Evolutionary conservation across 129 eudicot species (phyloP).

Genomic region (Kitagawia praeruptora): DNA sequence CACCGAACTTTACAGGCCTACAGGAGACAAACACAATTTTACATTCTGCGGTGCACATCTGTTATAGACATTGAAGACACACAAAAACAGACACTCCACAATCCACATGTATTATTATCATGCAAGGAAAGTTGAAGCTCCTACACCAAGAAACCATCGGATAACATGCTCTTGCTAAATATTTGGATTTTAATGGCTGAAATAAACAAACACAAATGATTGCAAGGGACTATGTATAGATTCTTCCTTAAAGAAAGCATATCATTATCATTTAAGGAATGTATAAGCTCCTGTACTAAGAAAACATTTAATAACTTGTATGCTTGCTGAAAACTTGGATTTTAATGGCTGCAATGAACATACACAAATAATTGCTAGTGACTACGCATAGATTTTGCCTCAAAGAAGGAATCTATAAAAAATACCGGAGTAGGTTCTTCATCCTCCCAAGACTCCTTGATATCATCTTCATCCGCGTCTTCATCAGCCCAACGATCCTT

Average conservation of each 20-base stretch:
- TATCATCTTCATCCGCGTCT: conserved; percentile 73
- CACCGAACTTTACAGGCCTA: neutral
- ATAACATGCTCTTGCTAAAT: neutral
- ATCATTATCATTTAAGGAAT: neutral
- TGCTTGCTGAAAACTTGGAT: neutral
- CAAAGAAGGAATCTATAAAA: neutral
- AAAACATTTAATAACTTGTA: neutral
- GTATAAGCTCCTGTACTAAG: neutral
- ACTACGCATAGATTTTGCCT: neutral
- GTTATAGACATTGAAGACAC: neutral
- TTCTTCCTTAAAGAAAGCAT: neutral
- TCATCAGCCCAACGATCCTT: conserved; percentile 85
- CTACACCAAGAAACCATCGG: neutral
- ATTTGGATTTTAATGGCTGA: neutral
- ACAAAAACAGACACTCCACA: neutral
- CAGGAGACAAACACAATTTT: neutral
- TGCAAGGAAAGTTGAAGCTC: neutral
- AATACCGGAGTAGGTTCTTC: conserved; percentile 75
- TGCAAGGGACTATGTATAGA: neutral
- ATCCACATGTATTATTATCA: neutral
- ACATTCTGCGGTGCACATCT: neutral
- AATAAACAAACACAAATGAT: neutral
- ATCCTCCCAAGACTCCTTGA: conserved; percentile 97
- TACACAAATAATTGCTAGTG: neutral
- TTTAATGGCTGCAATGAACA: neutral